phyloP scores from a whole-genome alignment of 1,284 basidiomycete species.

The Pseudozyma pruni region DNA sequence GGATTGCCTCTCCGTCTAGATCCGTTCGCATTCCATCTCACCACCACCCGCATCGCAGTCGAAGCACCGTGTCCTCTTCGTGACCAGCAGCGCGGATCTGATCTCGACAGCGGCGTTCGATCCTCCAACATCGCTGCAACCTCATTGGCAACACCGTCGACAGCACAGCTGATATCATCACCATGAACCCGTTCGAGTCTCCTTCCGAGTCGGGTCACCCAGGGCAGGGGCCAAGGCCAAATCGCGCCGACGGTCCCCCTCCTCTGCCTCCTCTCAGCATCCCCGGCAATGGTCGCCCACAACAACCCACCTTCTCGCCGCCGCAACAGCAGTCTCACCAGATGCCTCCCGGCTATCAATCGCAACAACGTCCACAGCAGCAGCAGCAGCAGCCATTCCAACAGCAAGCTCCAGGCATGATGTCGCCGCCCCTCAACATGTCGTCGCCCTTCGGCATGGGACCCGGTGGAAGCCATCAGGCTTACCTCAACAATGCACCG shows the following conservation, averaged over 20 bases:
- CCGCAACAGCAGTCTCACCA: constrained; percentile 32
- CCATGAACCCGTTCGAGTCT: constrained; percentile 50
- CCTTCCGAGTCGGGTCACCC: constrained; percentile 14
- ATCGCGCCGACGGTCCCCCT: constrained; percentile 27
- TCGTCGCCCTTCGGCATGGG: background rate
- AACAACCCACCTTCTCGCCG: constrained; percentile 14
- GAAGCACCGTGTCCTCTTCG: background rate
- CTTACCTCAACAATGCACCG: constrained; percentile 14
- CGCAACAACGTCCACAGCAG: constrained; percentile 15
- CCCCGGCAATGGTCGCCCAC: constrained; percentile 24
- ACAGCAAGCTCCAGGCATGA: constrained; percentile 12
- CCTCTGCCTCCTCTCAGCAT: constrained; percentile 44
- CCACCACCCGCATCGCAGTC: background rate
- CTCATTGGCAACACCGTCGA: no score
- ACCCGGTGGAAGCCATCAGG: constrained; percentile 22
- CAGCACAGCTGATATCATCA: background rate
- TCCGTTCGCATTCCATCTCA: background rate
- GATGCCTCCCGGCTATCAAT: constrained; percentile 41
- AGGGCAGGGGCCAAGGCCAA: constrained; percentile 15
- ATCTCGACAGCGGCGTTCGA: background rate
- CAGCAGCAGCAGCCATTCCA: constrained; percentile 24
- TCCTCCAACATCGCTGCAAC: background rate
- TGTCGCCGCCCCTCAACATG: constrained; percentile 13
- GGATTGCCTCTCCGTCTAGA: no score
- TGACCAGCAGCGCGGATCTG: no score